Evolutionary conservation across 2,329 filamentous ascomycete genomes (phyloP), one percentile per base, ranked within the genome.

Genomic region (Westerdykella ornata): DNA sequence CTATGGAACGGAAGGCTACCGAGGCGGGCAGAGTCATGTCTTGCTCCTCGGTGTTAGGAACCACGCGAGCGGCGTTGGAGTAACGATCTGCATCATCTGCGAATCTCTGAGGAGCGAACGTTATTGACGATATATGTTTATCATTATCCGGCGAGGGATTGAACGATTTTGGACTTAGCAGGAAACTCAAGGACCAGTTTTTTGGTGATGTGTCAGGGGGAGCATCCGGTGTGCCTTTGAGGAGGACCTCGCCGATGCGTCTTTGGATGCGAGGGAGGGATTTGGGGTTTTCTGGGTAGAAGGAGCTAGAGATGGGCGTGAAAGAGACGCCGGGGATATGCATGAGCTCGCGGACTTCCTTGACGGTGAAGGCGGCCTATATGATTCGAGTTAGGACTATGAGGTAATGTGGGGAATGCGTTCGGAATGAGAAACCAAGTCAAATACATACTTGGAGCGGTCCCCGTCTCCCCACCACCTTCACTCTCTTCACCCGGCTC

Each of bases 321-420:
- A 95, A 94, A 12, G 74, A 76, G 8, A 94, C 82, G 1, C 71
- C 71, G 0, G 80, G 76, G 2, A 97, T 74, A 37, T 85, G 84
- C 68, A 95, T 81, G 3, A 98, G 71, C 66, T 98, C 92, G 28
- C 92, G 81, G 13, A 88, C 71, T 69, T 98, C 92, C 66, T 96
- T 97, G 63, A 95, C 94, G 0, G 90, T 96, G 56, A 95, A 97
- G 1, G 92, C 82, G 17, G 88, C 90, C 82, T 90, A 56, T n/a
- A 57, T 5, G n/a, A 2, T 20, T n/a, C 19, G 17, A 13, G 33
- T 44, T 18, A 46, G 19, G 22, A 30, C n/a, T n/a, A 15, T 13
- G 15, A 26, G 1, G 8, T 8, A 6, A 18, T 18, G 17, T 15
- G 30, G 16, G 3, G 28, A 38, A 2, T 14, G 33, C n/a, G 33